phyloP scores from a whole-genome alignment of 2,329 filamentous ascomycete genomes.

The Hirsutella thompsonii region DNA sequence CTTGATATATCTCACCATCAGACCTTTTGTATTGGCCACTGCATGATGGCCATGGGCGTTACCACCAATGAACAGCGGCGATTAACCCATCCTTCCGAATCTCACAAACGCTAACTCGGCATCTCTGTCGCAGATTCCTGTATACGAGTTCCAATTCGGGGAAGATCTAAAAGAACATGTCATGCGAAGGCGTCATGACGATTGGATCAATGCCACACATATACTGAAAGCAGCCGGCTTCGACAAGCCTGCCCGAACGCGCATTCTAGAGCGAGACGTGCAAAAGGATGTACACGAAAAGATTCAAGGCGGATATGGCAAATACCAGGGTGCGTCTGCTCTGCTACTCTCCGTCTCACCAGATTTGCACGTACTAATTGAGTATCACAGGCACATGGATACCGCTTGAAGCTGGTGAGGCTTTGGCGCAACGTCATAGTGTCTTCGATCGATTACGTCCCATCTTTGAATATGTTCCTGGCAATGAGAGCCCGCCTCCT shows the following conservation, averaged over 20 bases:
- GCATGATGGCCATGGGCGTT: no score
- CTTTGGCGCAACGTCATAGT: slow-evolving; percentile 76
- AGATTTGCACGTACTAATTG: no score
- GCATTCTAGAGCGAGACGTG: slow-evolving; percentile 91
- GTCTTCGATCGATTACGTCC: slow-evolving; percentile 69
- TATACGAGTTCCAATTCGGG: slow-evolving; percentile 85
- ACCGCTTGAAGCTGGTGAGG: slow-evolving; percentile 67
- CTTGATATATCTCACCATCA: no score
- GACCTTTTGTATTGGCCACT: not conserved
- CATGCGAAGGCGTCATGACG: slow-evolving; percentile 84
- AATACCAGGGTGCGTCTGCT: slow-evolving; percentile 66
- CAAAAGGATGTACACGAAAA: slow-evolving; percentile 96
- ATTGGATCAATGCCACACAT: slow-evolving; percentile 99
- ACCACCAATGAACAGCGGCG: no score
- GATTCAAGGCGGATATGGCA: slow-evolving; percentile 94
- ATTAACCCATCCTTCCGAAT: no score
- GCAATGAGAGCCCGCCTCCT: slow-evolving; percentile 78
- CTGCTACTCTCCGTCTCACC: not conserved
- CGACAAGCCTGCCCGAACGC: slow-evolving; percentile 88
- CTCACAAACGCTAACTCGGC: no score
- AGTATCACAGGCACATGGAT: slow-evolving; percentile 76
- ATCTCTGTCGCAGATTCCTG: slow-evolving; percentile 91
- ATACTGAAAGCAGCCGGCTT: slow-evolving; percentile 95
- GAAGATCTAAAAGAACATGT: slow-evolving; percentile 72
- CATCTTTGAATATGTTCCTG: slow-evolving; percentile 83